phyloP scores from a whole-genome alignment of 2,329 filamentous ascomycete species.

The Xylariaceae sp. region DNA sequence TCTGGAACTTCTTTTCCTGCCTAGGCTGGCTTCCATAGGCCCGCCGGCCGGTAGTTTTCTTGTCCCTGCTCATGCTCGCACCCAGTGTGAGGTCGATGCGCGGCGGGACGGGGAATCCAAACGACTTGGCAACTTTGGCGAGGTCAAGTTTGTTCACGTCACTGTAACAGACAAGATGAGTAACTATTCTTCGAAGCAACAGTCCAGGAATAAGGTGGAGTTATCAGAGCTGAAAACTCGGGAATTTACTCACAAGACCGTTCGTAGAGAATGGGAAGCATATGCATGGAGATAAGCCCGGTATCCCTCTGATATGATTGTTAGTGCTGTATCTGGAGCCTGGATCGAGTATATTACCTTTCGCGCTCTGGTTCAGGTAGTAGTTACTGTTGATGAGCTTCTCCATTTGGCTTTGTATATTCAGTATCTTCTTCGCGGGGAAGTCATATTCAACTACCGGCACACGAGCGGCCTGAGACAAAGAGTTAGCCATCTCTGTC shows the following conservation, averaged over 20 bases:
- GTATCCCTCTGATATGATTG: slow-evolving; percentile 23
- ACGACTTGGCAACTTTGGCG: slow-evolving; percentile 78
- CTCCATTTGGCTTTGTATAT: slow-evolving; percentile 86
- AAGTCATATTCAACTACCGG: slow-evolving; percentile 97
- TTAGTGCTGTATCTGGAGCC: neutral
- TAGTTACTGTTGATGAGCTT: slow-evolving; percentile 94
- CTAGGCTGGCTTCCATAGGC: slow-evolving; percentile 75
- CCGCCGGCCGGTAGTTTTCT: slow-evolving; percentile 61
- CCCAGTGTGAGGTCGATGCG: slow-evolving; percentile 75
- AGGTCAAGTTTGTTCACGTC: slow-evolving; percentile 49
- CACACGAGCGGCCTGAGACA: slow-evolving; percentile 61
- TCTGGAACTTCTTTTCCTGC: slow-evolving; percentile 55
- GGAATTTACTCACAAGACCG: slow-evolving; percentile 81
- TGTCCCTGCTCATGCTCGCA: slow-evolving; percentile 69
- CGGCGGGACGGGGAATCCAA: slow-evolving; percentile 74
- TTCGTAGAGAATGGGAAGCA: slow-evolving; percentile 69
- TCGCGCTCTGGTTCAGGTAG: slow-evolving; percentile 84
- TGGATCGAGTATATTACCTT: slow-evolving; percentile 58
- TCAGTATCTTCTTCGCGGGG: slow-evolving; percentile 84
- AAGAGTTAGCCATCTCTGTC: neutral
- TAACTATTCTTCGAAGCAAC: neutral
- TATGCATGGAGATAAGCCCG: slow-evolving; percentile 93
- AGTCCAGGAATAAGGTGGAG: neutral
- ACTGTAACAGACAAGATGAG: slow-evolving; percentile 4
- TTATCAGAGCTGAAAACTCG: slow-evolving; percentile 44